These are phyloP conservation scores for Hypholoma sublateritium DNA, from an alignment of 768 basidiomycete genomes.

Conservation along the genomic window DNA sequence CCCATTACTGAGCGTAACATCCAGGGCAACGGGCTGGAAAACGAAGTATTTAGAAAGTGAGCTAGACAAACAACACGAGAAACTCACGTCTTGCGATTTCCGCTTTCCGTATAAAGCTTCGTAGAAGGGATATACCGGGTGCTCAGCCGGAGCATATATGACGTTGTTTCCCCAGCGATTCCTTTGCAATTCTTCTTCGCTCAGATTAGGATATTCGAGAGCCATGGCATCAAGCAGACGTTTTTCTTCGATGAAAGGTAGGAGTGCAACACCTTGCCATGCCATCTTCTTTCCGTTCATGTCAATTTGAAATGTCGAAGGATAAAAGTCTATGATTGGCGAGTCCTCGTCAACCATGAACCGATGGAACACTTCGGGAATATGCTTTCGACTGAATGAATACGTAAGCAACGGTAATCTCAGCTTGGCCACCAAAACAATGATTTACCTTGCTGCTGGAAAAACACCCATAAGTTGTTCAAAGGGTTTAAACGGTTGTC, in stretches of 20 bases:
- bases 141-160: conserved; percentile 81
- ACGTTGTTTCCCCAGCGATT: conserved; percentile 86
- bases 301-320: conserved; percentile 87
- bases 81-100: conserved; percentile 71
- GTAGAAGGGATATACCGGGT: conserved; percentile 84
- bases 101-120: conserved; percentile 90
- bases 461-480: conserved; percentile 99
- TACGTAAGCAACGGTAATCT: conserved; percentile 3
- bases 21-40: conserved; percentile 70
- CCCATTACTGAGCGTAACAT: conserved; percentile 69
- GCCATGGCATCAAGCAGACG: conserved; percentile 86
- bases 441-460: conserved; percentile 79
- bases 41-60: not conserved
- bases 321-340: conserved; percentile 96
- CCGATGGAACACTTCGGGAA: conserved; percentile 80
- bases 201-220: conserved; percentile 61
- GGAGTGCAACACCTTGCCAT: conserved; percentile 96
- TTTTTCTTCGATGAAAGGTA: conserved; percentile 92
- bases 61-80: not conserved
- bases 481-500: conserved; percentile 93
- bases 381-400: conserved; percentile 71
- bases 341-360: conserved; percentile 88
- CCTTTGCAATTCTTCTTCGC: conserved; percentile 78
- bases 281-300: conserved; percentile 99
- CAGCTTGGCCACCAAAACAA: not conserved